phyloP scores from a whole-genome alignment of 2,329 filamentous ascomycete species.

The Sordariomycetes sp. region DNA sequence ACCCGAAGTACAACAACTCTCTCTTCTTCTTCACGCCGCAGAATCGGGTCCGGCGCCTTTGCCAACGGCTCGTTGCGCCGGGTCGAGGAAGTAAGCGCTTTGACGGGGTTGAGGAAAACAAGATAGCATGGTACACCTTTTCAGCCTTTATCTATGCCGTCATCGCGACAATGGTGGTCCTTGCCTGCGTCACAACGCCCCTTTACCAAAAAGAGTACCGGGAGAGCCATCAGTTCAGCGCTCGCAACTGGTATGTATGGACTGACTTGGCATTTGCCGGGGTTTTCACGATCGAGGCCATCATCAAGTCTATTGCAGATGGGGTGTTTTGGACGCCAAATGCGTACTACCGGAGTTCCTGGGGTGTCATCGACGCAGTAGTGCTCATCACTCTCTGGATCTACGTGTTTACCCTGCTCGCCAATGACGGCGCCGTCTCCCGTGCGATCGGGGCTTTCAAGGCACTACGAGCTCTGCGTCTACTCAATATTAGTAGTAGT shows the following conservation, averaged over 20 bases:
- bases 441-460: slow-evolving; percentile 94
- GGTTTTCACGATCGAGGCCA: slow-evolving; percentile 73
- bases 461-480: slow-evolving; percentile 75
- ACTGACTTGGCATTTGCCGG: slow-evolving; percentile 81
- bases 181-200: slow-evolving; percentile 89
- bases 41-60: slow-evolving; percentile 68
- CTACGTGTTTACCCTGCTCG: slow-evolving; percentile 74
- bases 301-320: slow-evolving; percentile 89
- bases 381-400: slow-evolving; percentile 92
- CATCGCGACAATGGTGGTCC: slow-evolving; percentile 94
- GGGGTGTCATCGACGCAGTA: slow-evolving; percentile 89
- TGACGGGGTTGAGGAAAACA: slow-evolving; percentile 81
- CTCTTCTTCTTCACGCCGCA: slow-evolving; percentile 73
- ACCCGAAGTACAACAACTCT: slow-evolving; percentile 87
- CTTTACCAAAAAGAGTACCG: slow-evolving; percentile 89
- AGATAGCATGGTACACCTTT: slow-evolving; percentile 82
- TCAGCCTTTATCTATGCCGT: slow-evolving; percentile 88
- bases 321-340: slow-evolving; percentile 95
- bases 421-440: slow-evolving; percentile 72
- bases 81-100: slow-evolving; percentile 77
- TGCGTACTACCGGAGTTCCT: slow-evolving; percentile 90
- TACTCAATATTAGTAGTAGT: slow-evolving; percentile 93
- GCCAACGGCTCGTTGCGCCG: slow-evolving; percentile 82
- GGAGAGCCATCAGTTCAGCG: slow-evolving; percentile 40
- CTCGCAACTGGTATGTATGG: slow-evolving; percentile 87